A percentile compares a stretch with the other conserved stretches of the same genome.
Evolutionary conservation across 176 grass and related monocot genomes (phyloP).

Genomic region (Triticum turgidum): DNA sequence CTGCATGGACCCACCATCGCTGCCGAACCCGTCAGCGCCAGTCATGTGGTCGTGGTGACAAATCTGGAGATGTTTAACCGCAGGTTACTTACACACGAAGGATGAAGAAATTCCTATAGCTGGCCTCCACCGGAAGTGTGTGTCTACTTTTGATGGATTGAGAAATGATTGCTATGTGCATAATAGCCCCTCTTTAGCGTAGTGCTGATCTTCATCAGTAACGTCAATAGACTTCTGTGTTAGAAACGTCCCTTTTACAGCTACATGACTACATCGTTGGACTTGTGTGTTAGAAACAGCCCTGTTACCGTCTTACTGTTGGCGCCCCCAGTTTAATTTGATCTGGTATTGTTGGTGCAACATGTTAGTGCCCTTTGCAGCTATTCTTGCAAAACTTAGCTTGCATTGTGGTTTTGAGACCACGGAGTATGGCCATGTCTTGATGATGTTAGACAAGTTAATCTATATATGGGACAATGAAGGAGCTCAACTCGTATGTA

Average conservation of each 20-base stretch:
- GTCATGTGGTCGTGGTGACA: constrained; percentile 70
- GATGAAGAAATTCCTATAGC: constrained; percentile 33
- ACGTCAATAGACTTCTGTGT: neutral
- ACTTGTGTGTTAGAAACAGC: constrained; percentile 10
- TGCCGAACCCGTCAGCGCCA: constrained; percentile 45
- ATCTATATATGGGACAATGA: neutral
- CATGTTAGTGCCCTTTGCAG: neutral
- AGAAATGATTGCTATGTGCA: constrained; percentile 16
- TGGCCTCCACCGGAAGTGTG: neutral
- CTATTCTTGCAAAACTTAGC: neutral
- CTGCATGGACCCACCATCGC: constrained; percentile 46
- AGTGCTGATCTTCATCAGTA: constrained; percentile 11
- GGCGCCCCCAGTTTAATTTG: neutral
- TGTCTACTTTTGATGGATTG: constrained; percentile 3
- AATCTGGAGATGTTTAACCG: neutral
- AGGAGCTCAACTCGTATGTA: too few relatives aligned
- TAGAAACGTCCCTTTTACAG: neutral
- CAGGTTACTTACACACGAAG: neutral
- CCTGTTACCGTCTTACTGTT: neutral
- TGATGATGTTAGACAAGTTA: neutral
- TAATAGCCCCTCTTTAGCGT: constrained; percentile 23
- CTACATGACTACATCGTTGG: neutral
- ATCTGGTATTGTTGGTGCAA: constrained; percentile 2
- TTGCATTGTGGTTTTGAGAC: constrained; percentile 2
- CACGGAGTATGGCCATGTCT: neutral